These are phyloP conservation scores for Luzula sylvatica DNA, from an alignment of 176 grass and related monocot species.

Conservation along the genomic window DNA sequence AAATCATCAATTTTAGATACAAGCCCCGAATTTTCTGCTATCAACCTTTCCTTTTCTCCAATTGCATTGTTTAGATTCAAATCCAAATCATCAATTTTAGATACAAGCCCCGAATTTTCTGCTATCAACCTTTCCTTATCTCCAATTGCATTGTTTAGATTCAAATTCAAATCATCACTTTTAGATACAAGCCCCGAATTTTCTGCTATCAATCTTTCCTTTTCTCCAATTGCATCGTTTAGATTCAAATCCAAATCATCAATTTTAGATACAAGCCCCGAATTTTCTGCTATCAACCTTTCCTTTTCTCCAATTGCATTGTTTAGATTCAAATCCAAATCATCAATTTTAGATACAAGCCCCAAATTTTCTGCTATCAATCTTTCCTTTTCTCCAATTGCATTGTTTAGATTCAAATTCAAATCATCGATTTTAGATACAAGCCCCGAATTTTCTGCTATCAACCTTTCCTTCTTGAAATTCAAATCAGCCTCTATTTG, in stretches of 20 bases:
- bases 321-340: conserved; percentile 29
- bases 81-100: too few species aligned
- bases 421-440: not conserved
- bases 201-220: conserved; percentile 39
- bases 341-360: not conserved
- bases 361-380: conserved; percentile 2
- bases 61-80: too few species aligned
- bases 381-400: not conserved
- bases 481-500: not conserved
- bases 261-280: too few species aligned
- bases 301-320: conserved; percentile 36
- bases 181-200: conserved; percentile 30
- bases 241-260: conserved; percentile 40
- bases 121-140: too few species aligned
- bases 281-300: conserved; percentile 37
- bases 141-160: too few species aligned
- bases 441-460: not conserved
- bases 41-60: too few species aligned
- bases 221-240: conserved; percentile 43
- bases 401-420: not conserved
- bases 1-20: too few species aligned
- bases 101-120: too few species aligned
- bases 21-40: too few species aligned
- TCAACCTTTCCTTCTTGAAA: too few species aligned
- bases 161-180: too few species aligned